Evolutionary conservation across 225 moss, liverwort and hornwort genomes (phyloP).

Genomic region (Lunularia cruciata): DNA sequence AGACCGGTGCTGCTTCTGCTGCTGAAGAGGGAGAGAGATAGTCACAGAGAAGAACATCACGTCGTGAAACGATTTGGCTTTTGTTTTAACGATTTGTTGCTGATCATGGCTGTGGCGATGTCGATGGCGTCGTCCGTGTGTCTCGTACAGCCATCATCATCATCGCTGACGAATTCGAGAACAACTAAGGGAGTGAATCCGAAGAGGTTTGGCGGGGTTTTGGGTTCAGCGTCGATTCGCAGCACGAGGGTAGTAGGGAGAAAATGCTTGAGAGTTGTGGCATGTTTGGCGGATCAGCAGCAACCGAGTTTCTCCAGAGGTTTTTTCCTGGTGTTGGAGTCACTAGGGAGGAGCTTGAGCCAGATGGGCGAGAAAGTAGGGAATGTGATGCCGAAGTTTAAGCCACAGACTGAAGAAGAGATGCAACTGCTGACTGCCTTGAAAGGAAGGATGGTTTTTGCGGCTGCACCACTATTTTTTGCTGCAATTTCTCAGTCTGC

Average conservation of each 20-base stretch:
- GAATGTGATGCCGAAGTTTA: conserved; percentile 12
- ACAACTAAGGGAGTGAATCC: neutral
- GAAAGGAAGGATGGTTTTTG: conserved; percentile 78
- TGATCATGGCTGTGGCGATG: conserved; percentile 8
- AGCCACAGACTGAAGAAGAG: conserved; percentile 53
- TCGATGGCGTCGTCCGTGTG: conserved; percentile 20
- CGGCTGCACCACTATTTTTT: conserved; percentile 74
- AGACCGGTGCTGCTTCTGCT: neutral
- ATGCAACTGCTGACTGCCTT: conserved; percentile 63
- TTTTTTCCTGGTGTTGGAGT: conserved; percentile 28
- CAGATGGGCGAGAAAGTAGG: conserved; percentile 19
- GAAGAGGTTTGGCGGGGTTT: conserved; percentile 3
- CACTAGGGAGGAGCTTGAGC: conserved; percentile 8
- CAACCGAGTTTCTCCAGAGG: conserved; percentile 15
- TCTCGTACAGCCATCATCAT: neutral
- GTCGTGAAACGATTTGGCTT: neutral
- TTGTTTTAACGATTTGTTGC: neutral
- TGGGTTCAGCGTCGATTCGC: neutral
- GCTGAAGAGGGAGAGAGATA: neutral
- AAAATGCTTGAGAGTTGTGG: conserved; percentile 4
- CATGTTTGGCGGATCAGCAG: conserved; percentile 4
- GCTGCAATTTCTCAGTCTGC: conserved; percentile 79
- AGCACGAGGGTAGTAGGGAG: neutral
- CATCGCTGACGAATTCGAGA: neutral
- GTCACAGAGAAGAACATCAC: too few species aligned